Evolutionary conservation across 805 yeast genomes (phyloP).

Genomic region (Kodamaea neixiangensis): DNA sequence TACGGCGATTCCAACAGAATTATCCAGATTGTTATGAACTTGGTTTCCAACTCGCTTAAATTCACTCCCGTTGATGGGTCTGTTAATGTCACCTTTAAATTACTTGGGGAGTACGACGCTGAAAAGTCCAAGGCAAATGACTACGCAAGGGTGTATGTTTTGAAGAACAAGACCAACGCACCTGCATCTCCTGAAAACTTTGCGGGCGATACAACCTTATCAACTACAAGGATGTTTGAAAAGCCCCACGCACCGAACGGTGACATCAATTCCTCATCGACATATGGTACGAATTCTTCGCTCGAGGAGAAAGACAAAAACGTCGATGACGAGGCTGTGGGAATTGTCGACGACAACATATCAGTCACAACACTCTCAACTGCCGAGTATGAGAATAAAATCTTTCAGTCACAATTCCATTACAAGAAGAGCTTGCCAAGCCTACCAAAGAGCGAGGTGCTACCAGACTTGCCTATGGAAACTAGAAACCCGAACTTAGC

Average conservation of each 20-base stretch:
- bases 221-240: not conserved
- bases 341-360: conserved; percentile 19
- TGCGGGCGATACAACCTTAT: not conserved
- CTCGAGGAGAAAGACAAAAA: not conserved
- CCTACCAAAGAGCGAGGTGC: conserved; percentile 5
- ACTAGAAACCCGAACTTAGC: not conserved
- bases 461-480: not conserved
- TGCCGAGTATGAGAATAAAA: conserved; percentile 37
- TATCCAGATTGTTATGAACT: conserved; percentile 87
- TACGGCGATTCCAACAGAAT: conserved; percentile 90
- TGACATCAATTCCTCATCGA: conserved; percentile 1
- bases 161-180: conserved; percentile 5
- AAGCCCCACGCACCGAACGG: not conserved
- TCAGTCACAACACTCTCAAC: conserved; percentile 40
- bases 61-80: conserved; percentile 90
- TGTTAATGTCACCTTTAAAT: conserved; percentile 61
- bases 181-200: not conserved
- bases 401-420: conserved; percentile 40
- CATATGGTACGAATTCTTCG: not conserved
- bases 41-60: conserved; percentile 87
- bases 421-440: conserved; percentile 27
- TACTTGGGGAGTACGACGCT: conserved; percentile 70
- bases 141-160: conserved; percentile 45
- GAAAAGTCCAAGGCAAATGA: conserved; percentile 42
- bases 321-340: not conserved